Percentiles rank a stretch among this genome's conserved stretches.
phyloP scores from a whole-genome alignment of 1,284 basidiomycete genomes.

The Puccinia novopanici region DNA sequence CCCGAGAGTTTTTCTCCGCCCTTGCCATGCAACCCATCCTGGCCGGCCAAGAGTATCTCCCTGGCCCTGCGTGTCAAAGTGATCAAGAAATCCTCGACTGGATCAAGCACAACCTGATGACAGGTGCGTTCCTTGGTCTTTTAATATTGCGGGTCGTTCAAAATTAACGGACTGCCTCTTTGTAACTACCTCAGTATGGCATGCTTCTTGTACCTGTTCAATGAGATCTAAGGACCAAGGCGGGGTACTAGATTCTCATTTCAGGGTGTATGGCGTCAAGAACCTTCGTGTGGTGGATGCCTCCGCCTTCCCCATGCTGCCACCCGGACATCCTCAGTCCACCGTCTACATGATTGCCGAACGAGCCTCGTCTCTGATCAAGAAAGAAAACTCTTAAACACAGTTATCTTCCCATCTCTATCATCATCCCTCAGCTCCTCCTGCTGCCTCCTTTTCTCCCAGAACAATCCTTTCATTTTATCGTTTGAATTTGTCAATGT shows the following conservation, averaged over 20 bases:
- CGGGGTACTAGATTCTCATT: conserved; percentile 72
- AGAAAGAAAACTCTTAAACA: background rate
- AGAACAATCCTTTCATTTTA: too few species aligned
- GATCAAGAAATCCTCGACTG: conserved; percentile 39
- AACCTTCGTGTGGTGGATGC: conserved; percentile 65
- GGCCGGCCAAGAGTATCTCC: conserved; percentile 25
- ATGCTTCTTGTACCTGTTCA: conserved; percentile 63
- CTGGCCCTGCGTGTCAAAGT: conserved; percentile 14
- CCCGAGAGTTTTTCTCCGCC: conserved; percentile 26
- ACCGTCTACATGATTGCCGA: conserved; percentile 51
- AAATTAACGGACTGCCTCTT: background rate
- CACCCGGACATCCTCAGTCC: conserved; percentile 49
- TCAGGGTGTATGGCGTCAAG: conserved; percentile 72
- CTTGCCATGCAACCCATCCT: conserved; percentile 35
- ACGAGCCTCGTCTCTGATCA: conserved; percentile 28
- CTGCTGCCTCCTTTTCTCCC: too few species aligned
- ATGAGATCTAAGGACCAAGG: conserved; percentile 77
- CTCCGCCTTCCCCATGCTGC: conserved; percentile 44
- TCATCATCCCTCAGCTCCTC: too few species aligned
- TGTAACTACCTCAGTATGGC: conserved; percentile 55
- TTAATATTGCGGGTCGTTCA: background rate
- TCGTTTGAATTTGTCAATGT: too few species aligned
- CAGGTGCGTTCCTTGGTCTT: background rate
- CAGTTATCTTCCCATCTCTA: too few species aligned
- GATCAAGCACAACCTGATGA: conserved; percentile 34